phyloP scores from a whole-genome alignment of 2,329 filamentous ascomycete species.

The Ilyonectria sp. region DNA sequence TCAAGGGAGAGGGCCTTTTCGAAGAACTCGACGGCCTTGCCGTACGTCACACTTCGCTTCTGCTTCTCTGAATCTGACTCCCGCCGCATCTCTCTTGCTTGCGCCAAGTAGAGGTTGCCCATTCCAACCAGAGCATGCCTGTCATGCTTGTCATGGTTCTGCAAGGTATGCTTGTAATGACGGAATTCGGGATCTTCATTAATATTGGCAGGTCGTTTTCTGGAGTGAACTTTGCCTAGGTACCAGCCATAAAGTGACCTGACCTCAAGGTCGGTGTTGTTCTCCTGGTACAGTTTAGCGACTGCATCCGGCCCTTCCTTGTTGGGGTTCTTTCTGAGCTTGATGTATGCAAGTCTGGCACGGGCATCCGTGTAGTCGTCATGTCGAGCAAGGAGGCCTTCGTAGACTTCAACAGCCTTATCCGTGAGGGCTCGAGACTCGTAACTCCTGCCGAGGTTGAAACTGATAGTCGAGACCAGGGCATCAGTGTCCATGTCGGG shows the following conservation, averaged over 20 bases:
- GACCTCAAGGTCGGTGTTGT: slow-evolving; percentile 90
- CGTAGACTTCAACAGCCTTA: slow-evolving; percentile 90
- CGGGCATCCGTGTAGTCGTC: slow-evolving; percentile 93
- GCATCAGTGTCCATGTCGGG: slow-evolving; percentile 88
- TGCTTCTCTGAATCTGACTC: slow-evolving; percentile 92
- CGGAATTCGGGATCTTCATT: slow-evolving; percentile 92
- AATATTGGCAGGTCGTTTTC: slow-evolving; percentile 85
- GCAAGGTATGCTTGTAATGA: slow-evolving; percentile 96
- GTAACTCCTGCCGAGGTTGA: slow-evolving; percentile 94
- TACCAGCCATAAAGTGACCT: slow-evolving; percentile 97
- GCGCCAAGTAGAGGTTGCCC: slow-evolving; percentile 91
- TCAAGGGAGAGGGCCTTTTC: slow-evolving; percentile 98
- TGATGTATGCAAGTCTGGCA: slow-evolving; percentile 91
- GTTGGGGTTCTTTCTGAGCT: slow-evolving; percentile 83
- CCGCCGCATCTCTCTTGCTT: slow-evolving; percentile 94
- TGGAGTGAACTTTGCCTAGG: slow-evolving; percentile 83
- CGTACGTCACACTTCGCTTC: slow-evolving; percentile 88
- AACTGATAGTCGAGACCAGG: slow-evolving; percentile 94
- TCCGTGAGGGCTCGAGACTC: slow-evolving; percentile 86
- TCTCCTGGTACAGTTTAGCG: slow-evolving; percentile 86
- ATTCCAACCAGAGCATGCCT: slow-evolving; percentile 96
- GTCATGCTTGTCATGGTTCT: slow-evolving; percentile 97
- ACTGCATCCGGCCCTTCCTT: slow-evolving; percentile 91
- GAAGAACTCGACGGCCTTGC: slow-evolving; percentile 96
- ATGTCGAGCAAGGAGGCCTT: slow-evolving; percentile 87